phyloP scores from a whole-genome alignment of 2,329 filamentous ascomycete genomes.

The Meredithiella fracta region DNA sequence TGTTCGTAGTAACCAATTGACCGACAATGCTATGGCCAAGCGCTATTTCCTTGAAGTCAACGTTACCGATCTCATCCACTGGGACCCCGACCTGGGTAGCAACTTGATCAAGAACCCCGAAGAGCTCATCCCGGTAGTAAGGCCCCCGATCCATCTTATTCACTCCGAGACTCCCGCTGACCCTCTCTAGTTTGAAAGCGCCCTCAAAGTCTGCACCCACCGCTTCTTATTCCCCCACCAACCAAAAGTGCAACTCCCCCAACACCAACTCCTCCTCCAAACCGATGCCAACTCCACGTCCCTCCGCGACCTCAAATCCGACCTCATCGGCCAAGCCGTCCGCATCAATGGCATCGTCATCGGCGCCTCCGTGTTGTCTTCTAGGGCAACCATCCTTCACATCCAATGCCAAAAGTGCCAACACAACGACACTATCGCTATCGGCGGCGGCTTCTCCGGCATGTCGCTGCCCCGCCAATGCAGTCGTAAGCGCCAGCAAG shows the following conservation, averaged over 20 bases:
- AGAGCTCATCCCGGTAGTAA: constrained; percentile 78
- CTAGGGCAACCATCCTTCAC: constrained; percentile 74
- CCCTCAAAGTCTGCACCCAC: constrained; percentile 79
- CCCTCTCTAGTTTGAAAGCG: constrained; percentile 63
- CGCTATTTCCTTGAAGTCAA: constrained; percentile 95
- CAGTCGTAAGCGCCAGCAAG: constrained; percentile 42
- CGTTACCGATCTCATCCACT: constrained; percentile 86
- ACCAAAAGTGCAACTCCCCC: constrained; percentile 51
- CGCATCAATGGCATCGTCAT: constrained; percentile 96
- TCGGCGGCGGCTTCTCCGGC: constrained; percentile 75
- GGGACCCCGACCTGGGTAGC: constrained; percentile 88
- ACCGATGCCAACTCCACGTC: constrained; percentile 81
- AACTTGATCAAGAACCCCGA: constrained; percentile 75
- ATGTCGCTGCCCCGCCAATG: constrained; percentile 72
- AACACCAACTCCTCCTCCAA: constrained; percentile 89
- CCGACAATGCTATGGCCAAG: constrained; percentile 85
- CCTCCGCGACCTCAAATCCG: constrained; percentile 84
- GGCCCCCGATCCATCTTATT: constrained; percentile 18
- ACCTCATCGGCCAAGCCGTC: constrained; percentile 85
- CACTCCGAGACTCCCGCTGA: constrained; percentile 6
- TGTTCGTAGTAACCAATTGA: constrained; percentile 63
- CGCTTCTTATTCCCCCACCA: constrained; percentile 78
- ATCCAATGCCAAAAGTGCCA: constrained; percentile 82
- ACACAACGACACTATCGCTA: constrained; percentile 49
- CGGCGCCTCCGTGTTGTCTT: constrained; percentile 88